Evolutionary conservation across 306 rosid genomes (phyloP), one percentile per base, ranked within the genome.

Genomic region (Boehmeria nivea): DNA sequence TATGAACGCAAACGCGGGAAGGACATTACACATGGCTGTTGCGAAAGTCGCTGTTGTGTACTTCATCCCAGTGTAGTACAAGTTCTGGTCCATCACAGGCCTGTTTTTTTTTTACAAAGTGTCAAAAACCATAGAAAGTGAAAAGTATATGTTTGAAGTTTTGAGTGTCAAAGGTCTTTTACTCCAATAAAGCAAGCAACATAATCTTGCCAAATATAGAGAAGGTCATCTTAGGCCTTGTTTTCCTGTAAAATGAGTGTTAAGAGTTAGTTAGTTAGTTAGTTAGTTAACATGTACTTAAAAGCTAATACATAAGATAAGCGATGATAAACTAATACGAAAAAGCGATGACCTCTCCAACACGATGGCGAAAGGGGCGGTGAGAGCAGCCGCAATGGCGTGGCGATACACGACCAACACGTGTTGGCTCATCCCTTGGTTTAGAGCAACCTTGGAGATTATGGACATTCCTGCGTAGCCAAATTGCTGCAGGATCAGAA

Each of bases 61-160:
- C 70, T 74, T 83, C 79, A 81, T 69, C 37, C 86, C 90, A 1
- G 67, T 56, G 13, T 76, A 74, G 63, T 42, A 64, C 78, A 83
- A 44, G 72, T 78, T 83, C 60, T 80, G 86, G 43, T 78, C 83
- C 2, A 83, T 51, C 21, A 74, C 90, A 13, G 86, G 83, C 70
- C 90, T 80, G 63, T 7, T 11, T 23, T 33, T 4, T 5, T 4
- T 4, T 33, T 33, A 33, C n/a, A n/a, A n/a, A n/a, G n/a, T n/a
- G n/a, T n/a, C n/a, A n/a, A n/a, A n/a, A n/a, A n/a, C n/a, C n/a
- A 31, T 4, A 31, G 36, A 6, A 31, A 6, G 36, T 31, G 9
- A 31, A 31, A 10, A 31, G 36, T 31, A n/a, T n/a, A n/a, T n/a
- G n/a, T n/a, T n/a, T n/a, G n/a, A n/a, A n/a, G n/a, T n/a, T n/a